Evolutionary conservation across 805 yeast genomes (phyloP), one percentile per base, ranked within the genome.

Genomic region (Starmerella bacillaris): DNA sequence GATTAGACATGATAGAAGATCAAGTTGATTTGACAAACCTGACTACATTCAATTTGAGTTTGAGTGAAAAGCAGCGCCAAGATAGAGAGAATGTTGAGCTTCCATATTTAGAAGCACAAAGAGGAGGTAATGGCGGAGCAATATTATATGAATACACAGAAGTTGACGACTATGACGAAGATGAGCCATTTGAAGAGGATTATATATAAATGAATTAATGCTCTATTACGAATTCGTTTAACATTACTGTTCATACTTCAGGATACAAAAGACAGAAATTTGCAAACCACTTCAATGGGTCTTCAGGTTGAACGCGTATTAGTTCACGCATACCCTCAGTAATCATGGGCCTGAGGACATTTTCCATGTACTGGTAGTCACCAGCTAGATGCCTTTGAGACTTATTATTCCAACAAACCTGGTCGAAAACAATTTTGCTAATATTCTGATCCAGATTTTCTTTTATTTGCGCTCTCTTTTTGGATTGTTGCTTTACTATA

Each of bases 131-230:
- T 21, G 94, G 93, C 36, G 94, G 96, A 15, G 95, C 98, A 1
- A 84, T 89, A 45, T 92, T 86, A 3, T 86, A 86, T 51, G 89
- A 89, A 51, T 89, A 74, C 52, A 96, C 89, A 49, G 80, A 84
- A 51, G 96, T 86, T 54, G 98, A 86, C 53, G 98, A 86, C 55
- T 86, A 84, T 51, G 98, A 86, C 51, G 98, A 86, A 54, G 96
- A 89, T 48, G 98, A 86, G 56, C 95, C 96, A 0, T 86, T 74
- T 50, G 98, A 86, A 53, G 96, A 86, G 51, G 96, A 96, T 4
- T 83, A 14, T 27, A 12, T 11, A 9, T 11, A 27, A 14, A 12
- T 27, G 16, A 27, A 27, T 27, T n/a, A n/a, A n/a, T n/a, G n/a
- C n/a, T n/a, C n/a, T n/a, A n/a, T n/a, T n/a, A n/a, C n/a, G n/a